Conservation (phyloP, 176 grass and related monocot species). For the Lolium rigidum region DNA sequence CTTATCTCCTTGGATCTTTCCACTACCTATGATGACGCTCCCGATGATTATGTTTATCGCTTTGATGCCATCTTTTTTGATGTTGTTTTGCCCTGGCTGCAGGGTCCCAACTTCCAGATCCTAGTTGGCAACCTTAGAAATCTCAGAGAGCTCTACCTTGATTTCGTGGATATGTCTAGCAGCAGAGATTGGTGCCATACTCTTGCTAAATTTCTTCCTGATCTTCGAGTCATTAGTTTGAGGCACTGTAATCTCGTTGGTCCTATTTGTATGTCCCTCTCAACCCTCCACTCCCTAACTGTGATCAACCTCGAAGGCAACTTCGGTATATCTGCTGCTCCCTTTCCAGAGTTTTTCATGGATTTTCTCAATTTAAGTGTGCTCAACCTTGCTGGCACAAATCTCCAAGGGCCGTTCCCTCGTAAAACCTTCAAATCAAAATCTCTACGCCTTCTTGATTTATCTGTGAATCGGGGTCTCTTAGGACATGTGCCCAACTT, state of each 20-base stretch:
- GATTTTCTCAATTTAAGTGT: conserved; percentile 17
- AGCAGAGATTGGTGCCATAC: background rate
- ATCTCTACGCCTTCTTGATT: conserved; percentile 35
- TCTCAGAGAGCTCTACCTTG: background rate
- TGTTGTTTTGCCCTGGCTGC: background rate
- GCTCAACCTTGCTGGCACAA: background rate
- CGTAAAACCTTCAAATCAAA: background rate
- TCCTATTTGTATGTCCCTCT: conserved; percentile 23
- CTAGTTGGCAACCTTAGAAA: background rate
- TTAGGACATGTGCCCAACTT: background rate
- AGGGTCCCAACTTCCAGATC: background rate
- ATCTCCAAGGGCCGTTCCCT: conserved; percentile 41
- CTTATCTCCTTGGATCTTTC: background rate
- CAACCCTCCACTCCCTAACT: background rate
- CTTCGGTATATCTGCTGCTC: background rate
- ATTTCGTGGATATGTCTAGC: background rate
- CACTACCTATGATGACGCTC: too few species aligned
- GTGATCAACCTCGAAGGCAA: background rate
- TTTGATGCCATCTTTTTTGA: background rate
- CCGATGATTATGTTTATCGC: background rate
- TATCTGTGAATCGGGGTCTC: conserved; percentile 31
- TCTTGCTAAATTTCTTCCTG: conserved; percentile 12
- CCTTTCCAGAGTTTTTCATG: conserved; percentile 28
- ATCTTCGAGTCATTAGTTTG: conserved; percentile 51
- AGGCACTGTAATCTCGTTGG: background rate